Evolutionary conservation across 192 early-diverging fungal species (phyloP), one percentile per base, ranked within the genome.

Genomic region (Chytriomyces confervae): DNA sequence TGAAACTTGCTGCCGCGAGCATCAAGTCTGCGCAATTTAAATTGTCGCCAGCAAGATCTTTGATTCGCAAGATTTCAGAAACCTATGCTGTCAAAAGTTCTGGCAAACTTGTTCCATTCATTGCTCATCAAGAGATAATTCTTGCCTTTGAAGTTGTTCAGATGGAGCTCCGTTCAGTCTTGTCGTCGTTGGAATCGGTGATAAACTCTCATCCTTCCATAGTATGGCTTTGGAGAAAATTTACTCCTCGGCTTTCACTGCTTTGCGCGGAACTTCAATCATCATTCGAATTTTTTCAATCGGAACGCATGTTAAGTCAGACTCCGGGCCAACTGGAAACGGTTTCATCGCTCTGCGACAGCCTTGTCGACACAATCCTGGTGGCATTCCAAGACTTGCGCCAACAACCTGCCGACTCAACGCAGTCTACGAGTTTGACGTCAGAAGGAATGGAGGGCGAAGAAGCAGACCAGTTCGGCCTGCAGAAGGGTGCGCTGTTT

Each of bases 391-490:
- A 87, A 75, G 82, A 80, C 36, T 50, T 86, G 45, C 77, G 47
- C 47, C 76, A 6, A 7, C n/a, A 82, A 66, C 36, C 36, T 36
- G 36, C 4, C 36, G 36, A 36, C 36, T 36, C 49, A 63, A 50
- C 7, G 44, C 50, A 11, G n/a, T 70, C 9, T 44, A 11, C 36
- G 43, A 61, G 24, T 13, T 23, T 43, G 7, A 69, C 53, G 48
- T 69, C 45, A 66, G 69, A n/a, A 61, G 73, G 6, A 84, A 81
- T 7, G 81, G 83, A 13, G 68, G 82, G 81, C 48, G 82, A 84
- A 27, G 81, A 85, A 29, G 85, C 88, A 16, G 84, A 82, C 61
- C 79, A 82, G 46, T 85, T 85, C 71, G 84, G 84, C 3, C 75
- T 85, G n/a, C 50, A 69, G 23, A 49, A 76, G 72, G 49, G 62